Evolutionary conservation across 2,329 filamentous ascomycete genomes (phyloP).

Genomic region (Emergomyces pasteurianus): DNA sequence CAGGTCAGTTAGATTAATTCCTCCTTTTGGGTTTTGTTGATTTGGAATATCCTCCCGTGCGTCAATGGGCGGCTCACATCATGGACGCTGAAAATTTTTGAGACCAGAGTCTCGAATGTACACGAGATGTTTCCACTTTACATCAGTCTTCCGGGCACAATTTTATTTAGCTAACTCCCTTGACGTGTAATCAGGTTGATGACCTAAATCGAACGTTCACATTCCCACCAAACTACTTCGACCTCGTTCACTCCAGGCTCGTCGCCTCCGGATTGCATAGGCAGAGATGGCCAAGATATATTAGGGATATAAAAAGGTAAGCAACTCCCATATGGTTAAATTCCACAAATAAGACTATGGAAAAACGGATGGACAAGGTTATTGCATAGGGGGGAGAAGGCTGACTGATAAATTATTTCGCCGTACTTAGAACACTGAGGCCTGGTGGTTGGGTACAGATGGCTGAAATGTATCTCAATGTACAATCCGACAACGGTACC

Average conservation of each 20-base stretch:
- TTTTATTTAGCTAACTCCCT: constrained; percentile 11
- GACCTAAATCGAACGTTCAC: constrained; percentile 59
- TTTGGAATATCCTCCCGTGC: neutral
- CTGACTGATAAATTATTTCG: neutral
- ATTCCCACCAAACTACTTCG: constrained; percentile 60
- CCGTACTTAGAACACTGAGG: constrained; percentile 44
- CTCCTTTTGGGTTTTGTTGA: neutral
- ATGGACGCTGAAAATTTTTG: too few relatives aligned
- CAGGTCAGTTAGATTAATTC: constrained; percentile 36
- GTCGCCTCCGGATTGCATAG: constrained; percentile 53
- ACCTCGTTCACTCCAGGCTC: constrained; percentile 65
- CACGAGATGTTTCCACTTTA: neutral
- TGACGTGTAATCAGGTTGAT: constrained; percentile 40
- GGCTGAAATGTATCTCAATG: constrained; percentile 75
- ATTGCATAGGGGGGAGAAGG: neutral
- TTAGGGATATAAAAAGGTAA: constrained; percentile 57
- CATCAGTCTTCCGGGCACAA: neutral
- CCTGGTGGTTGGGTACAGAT: constrained; percentile 78
- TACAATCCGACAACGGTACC: constrained; percentile 76
- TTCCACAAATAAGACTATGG: neutral
- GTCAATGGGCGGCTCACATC: neutral
- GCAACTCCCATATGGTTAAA: constrained; percentile 5
- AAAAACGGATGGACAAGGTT: neutral
- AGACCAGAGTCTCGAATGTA: neutral
- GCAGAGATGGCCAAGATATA: constrained; percentile 61